A percentile compares a stretch with the other conserved stretches of the same genome.
phyloP scores from a whole-genome alignment of 2,329 filamentous ascomycete genomes.

The Venturia asperata region DNA sequence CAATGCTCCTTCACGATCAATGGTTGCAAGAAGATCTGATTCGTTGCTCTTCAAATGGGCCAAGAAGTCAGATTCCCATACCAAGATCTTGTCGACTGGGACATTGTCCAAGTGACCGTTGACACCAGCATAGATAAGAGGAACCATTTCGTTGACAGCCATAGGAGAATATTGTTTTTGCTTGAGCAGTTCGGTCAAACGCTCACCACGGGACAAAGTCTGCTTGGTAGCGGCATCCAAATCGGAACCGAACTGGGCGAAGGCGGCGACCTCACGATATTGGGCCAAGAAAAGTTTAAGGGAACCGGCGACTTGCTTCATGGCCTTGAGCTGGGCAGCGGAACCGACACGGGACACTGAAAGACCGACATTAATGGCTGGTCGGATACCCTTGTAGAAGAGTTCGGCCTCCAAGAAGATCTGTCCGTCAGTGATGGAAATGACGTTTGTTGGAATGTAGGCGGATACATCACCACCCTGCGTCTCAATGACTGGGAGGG shows the following conservation, averaged over 20 bases:
- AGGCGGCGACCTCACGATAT: slow-evolving; percentile 99
- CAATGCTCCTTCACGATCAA: slow-evolving; percentile 91
- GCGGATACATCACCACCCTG: slow-evolving; percentile 99
- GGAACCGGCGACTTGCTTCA: slow-evolving; percentile 99
- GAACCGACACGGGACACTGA: slow-evolving; percentile 99
- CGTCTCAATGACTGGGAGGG: slow-evolving; percentile 96
- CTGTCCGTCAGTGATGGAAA: slow-evolving; percentile 99
- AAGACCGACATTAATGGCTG: slow-evolving; percentile 99
- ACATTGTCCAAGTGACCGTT: slow-evolving; percentile 88
- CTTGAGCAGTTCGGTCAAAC: slow-evolving; percentile 97
- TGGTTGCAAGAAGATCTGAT: slow-evolving; percentile 70
- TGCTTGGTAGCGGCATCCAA: slow-evolving; percentile 98
- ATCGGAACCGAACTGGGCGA: slow-evolving; percentile 99
- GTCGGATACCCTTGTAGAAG: slow-evolving; percentile 99
- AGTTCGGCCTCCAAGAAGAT: slow-evolving; percentile 99
- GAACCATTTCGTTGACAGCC: slow-evolving; percentile 99
- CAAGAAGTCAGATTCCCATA: slow-evolving; percentile 94
- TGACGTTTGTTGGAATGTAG: slow-evolving; percentile 99
- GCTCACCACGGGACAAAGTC: slow-evolving; percentile 95
- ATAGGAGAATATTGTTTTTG: slow-evolving; percentile 99
- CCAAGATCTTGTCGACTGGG: slow-evolving; percentile 82
- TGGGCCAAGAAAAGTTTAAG: slow-evolving; percentile 99
- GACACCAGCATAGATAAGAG: slow-evolving; percentile 98
- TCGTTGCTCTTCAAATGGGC: slow-evolving; percentile 88
- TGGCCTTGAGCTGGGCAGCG: slow-evolving; percentile 98